Conservation (phyloP, 176 grass and related monocot genomes). For the Eragrostis curvula region DNA sequence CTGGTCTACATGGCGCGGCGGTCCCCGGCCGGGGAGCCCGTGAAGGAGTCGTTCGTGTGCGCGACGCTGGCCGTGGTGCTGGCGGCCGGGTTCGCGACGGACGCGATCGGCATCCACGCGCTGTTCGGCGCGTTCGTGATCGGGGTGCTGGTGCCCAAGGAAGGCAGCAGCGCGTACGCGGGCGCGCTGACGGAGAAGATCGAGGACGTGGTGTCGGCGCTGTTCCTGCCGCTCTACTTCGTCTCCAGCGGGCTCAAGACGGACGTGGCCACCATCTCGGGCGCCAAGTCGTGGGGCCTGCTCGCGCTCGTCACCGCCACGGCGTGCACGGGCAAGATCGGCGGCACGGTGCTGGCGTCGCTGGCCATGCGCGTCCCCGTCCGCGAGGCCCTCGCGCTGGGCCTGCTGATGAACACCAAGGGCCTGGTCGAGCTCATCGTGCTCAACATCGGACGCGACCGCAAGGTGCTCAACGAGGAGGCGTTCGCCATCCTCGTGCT, state of each 20-base stretch:
- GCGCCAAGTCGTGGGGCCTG: conserved; percentile 57
- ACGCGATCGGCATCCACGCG: conserved; percentile 72
- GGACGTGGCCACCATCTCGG: conserved; percentile 55
- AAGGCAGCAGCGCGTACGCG: conserved; percentile 52
- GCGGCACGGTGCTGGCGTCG: conserved; percentile 40
- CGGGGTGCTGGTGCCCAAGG: conserved; percentile 65
- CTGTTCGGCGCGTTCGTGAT: conserved; percentile 75
- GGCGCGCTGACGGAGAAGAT: conserved; percentile 65
- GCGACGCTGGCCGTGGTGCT: conserved; percentile 45
- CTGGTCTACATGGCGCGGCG: conserved; percentile 52
- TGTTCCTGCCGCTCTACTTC: conserved; percentile 78
- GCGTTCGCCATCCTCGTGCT: conserved; percentile 65
- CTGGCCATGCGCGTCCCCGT: conserved; percentile 29
- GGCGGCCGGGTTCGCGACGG: conserved; percentile 56
- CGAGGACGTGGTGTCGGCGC: conserved; percentile 60
- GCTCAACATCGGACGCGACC: conserved; percentile 65
- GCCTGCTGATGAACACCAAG: conserved; percentile 75
- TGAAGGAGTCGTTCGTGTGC: conserved; percentile 59
- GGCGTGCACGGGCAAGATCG: conserved; percentile 67
- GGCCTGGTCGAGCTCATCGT: conserved; percentile 71
- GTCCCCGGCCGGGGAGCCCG: conserved; percentile 54
- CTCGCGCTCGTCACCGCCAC: conserved; percentile 54
- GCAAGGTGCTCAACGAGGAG: conserved; percentile 69
- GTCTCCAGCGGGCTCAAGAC: conserved; percentile 73
- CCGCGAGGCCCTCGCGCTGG: conserved; percentile 55